Conservation (phyloP, 2,329 filamentous ascomycete species). For the Ustulina deusta region DNA sequence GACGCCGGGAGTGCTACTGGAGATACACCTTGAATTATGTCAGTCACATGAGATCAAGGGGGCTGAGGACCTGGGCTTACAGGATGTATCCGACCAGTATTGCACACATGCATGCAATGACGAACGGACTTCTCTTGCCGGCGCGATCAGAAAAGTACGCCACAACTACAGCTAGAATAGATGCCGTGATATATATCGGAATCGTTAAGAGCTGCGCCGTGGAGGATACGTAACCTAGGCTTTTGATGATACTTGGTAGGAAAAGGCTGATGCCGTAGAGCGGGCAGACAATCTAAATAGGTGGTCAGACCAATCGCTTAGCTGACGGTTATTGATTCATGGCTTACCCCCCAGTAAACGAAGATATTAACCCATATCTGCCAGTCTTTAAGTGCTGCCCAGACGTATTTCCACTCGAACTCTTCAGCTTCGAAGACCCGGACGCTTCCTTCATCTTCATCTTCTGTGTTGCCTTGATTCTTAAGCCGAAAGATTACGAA, state of each 20-base stretch:
- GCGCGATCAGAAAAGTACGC: constrained; percentile 68
- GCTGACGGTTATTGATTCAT: constrained; percentile 32
- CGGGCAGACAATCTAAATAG: constrained; percentile 61
- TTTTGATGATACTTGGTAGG: constrained; percentile 73
- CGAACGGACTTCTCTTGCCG: constrained; percentile 66
- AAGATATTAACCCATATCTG: constrained; percentile 75
- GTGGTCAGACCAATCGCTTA: constrained; percentile 3
- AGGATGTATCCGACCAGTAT: constrained; percentile 70
- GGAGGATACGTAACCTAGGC: constrained; percentile 68
- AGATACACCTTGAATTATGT: constrained; percentile 64
- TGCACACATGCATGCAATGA: constrained; percentile 64
- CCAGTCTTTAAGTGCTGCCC: constrained; percentile 80
- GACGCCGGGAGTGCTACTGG: constrained; percentile 67
- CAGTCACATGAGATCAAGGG: constrained; percentile 37
- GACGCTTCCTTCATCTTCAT: constrained; percentile 35
- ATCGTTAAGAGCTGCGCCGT: constrained; percentile 73
- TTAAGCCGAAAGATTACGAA: constrained; percentile 78
- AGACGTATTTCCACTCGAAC: constrained; percentile 81
- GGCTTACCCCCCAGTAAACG: constrained; percentile 73
- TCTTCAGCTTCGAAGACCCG: constrained; percentile 75
- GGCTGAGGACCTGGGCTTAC: constrained; percentile 46
- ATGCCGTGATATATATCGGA: constrained; percentile 72
- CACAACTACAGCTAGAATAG: constrained; percentile 65
- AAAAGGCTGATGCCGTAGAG: constrained; percentile 69
- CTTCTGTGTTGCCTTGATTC: constrained; percentile 70